Conservation (phyloP, 805 yeast species). For the Scheffersomyces lignosus region DNA sequence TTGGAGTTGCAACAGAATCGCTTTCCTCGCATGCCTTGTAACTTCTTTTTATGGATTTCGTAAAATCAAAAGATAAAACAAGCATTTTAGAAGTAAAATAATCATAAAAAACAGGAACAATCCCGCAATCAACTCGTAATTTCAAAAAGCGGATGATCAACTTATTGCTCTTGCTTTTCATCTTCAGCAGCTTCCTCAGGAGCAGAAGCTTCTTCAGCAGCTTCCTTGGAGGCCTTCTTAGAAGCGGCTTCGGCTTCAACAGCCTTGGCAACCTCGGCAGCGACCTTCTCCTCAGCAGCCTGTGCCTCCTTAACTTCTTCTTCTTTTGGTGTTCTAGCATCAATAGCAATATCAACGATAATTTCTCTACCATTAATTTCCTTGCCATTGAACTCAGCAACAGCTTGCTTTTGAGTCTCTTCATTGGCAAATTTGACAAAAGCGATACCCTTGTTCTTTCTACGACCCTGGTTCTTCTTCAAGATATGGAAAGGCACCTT, state of each 20-base stretch:
- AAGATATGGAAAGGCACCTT: slow-evolving; percentile 45
- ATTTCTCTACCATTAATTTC: slow-evolving; percentile 65
- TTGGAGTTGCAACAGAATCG: no score
- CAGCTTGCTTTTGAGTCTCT: slow-evolving; percentile 69
- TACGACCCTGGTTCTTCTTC: slow-evolving; percentile 45
- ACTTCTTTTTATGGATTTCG: not conserved
- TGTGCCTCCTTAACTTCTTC: slow-evolving; percentile 1
- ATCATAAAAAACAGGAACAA: not conserved
- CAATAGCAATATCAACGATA: slow-evolving; percentile 72
- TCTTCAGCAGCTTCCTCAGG: slow-evolving; percentile 16
- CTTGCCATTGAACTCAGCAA: slow-evolving; percentile 66
- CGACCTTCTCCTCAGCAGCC: not conserved
- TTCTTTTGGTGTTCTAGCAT: slow-evolving; percentile 36
- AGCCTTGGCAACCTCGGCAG: not conserved
- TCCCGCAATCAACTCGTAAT: no score
- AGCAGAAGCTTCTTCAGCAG: slow-evolving; percentile 16
- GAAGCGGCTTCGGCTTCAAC: slow-evolving; percentile 14
- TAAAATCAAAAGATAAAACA: not conserved
- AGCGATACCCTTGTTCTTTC: slow-evolving; percentile 60
- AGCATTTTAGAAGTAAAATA: not conserved
- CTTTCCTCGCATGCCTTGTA: no score
- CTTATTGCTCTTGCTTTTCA: slow-evolving; percentile 4
- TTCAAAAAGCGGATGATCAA: not conserved
- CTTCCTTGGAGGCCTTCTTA: slow-evolving; percentile 16
- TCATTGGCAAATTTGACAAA: slow-evolving; percentile 60